Percentiles rank a stretch among this genome's conserved stretches.
These are phyloP conservation scores for Furcasterigmium sp. DNA, from an alignment of 2,329 filamentous ascomycete species.

Conservation along the genomic window DNA sequence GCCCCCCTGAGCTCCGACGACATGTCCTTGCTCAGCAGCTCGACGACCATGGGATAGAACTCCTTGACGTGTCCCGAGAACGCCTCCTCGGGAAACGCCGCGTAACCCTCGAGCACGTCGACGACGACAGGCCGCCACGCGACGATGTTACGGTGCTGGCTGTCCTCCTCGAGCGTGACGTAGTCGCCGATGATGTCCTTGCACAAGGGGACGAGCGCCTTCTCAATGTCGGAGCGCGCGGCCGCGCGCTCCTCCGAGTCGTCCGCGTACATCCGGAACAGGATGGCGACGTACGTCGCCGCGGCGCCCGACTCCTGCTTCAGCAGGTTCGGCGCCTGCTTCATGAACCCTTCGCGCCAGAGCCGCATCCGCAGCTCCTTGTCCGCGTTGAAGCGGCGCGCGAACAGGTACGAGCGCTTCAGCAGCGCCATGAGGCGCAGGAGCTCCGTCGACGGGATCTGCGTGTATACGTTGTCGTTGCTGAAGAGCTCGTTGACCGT, in stretches of 20 bases:
- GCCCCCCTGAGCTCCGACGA: constrained; percentile 72
- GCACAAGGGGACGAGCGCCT: constrained; percentile 88
- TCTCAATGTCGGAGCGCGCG: constrained; percentile 78
- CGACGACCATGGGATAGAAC: constrained; percentile 84
- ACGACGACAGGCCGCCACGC: constrained; percentile 97
- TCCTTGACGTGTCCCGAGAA: constrained; percentile 74
- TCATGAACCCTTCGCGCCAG: constrained; percentile 99
- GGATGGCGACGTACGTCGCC: constrained; percentile 89
- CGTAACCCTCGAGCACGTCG: constrained; percentile 90
- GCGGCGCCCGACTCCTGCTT: constrained; percentile 95
- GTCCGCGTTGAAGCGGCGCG: constrained; percentile 95
- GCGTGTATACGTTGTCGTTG: constrained; percentile 88
- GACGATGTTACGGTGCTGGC: constrained; percentile 92
- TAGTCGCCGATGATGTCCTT: constrained; percentile 89
- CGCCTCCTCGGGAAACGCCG: constrained; percentile 71
- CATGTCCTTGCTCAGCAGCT: constrained; percentile 77
- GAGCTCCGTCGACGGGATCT: constrained; percentile 87
- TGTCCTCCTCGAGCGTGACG: constrained; percentile 84
- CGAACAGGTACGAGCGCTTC: constrained; percentile 95
- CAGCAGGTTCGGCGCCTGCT: constrained; percentile 92
- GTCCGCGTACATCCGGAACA: constrained; percentile 97
- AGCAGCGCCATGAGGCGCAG: constrained; percentile 88
- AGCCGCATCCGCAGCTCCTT: constrained; percentile 91
- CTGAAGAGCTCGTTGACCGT: constrained; percentile 98
- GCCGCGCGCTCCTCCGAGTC: constrained; percentile 75